A percentile compares a stretch with the other conserved stretches of the same genome.
phyloP scores from a whole-genome alignment of 2,329 filamentous ascomycete genomes.

The Cercospora janseana region DNA sequence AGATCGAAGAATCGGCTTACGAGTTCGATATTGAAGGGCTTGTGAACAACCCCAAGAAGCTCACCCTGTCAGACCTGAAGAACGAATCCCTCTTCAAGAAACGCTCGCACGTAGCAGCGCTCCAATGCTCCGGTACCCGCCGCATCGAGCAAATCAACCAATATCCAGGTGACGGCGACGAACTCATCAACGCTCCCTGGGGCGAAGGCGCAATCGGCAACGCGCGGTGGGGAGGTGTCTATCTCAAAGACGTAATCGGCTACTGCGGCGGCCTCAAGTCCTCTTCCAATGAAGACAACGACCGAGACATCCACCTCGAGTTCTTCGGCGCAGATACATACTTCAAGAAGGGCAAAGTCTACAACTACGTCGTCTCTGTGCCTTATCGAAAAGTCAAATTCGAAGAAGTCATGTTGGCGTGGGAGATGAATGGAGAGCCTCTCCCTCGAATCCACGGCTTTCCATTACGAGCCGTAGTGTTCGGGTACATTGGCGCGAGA shows the following conservation, averaged over 20 bases:
- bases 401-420: constrained; percentile 60
- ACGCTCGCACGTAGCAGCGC: constrained; percentile 57
- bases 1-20: constrained; percentile 58
- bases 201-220: constrained; percentile 63
- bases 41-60: constrained; percentile 56
- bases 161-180: constrained; percentile 64
- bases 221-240: constrained; percentile 59
- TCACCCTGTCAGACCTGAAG: constrained; percentile 60
- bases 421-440: constrained; percentile 62
- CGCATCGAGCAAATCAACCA: constrained; percentile 66
- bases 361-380: constrained; percentile 66
- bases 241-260: constrained; percentile 58
- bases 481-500: constrained; percentile 64
- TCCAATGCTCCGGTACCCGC: constrained; percentile 68
- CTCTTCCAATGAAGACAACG: constrained; percentile 39
- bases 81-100: constrained; percentile 61
- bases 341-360: constrained; percentile 64
- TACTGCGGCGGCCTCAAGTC: constrained; percentile 62
- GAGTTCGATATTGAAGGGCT: constrained; percentile 59
- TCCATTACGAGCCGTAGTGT: constrained; percentile 45
- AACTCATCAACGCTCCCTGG: constrained; percentile 43
- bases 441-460: constrained; percentile 66
- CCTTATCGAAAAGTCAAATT: constrained; percentile 68
- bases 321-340: constrained; percentile 71
- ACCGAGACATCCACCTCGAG: constrained; percentile 58